Conservation (phyloP, 805 yeast genomes). For the Nakazawaea holstii region DNA sequence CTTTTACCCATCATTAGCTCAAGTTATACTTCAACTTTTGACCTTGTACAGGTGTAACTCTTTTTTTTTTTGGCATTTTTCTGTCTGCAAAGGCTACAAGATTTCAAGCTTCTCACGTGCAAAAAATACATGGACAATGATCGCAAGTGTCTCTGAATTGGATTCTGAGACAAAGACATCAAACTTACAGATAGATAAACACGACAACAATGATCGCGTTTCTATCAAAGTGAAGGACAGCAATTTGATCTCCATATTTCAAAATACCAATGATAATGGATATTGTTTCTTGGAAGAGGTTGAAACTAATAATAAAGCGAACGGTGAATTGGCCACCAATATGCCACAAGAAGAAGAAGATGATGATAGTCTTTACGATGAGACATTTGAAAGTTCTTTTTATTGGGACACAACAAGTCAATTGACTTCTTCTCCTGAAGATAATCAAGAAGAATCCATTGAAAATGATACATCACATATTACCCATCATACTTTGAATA, state of each 20-base stretch:
- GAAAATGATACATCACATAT: conserved; percentile 2
- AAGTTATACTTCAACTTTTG: too few relatives aligned
- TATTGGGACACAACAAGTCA: neutral
- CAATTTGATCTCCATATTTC: too few relatives aligned
- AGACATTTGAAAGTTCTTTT: neutral
- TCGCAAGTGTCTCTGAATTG: too few relatives aligned
- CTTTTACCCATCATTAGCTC: neutral
- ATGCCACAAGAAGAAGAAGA: neutral
- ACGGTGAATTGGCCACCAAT: neutral
- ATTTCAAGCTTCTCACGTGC: neutral
- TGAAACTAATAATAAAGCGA: too few relatives aligned
- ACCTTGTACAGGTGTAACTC: neutral
- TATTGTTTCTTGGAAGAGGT: too few relatives aligned
- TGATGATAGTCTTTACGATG: neutral
- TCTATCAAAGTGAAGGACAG: too few relatives aligned
- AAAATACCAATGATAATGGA: too few relatives aligned
- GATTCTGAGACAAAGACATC: too few relatives aligned
- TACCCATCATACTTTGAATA: neutral
- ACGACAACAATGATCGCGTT: too few relatives aligned
- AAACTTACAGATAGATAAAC: too few relatives aligned
- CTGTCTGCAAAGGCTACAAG: neutral
- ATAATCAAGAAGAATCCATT: neutral
- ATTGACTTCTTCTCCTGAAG: neutral
- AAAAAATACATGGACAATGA: too few relatives aligned
- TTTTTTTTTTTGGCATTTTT: too few relatives aligned